phyloP scores from a whole-genome alignment of 345 rosid species.

The Conringia planisiliqua region DNA sequence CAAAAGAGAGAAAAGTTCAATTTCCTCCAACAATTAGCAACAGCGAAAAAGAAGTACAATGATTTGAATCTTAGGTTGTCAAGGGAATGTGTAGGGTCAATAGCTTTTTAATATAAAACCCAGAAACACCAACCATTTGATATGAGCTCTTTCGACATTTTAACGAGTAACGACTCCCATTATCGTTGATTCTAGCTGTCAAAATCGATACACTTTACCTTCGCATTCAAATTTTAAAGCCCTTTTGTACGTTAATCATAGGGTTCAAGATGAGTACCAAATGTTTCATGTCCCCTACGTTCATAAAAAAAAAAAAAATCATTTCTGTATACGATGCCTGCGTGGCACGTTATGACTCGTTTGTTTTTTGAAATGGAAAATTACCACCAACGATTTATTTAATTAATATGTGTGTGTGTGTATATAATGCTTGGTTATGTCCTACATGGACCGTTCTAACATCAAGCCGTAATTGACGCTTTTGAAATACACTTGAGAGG shows the following conservation, averaged over 20 bases:
- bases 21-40: background rate
- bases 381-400: background rate
- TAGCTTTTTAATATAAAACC: slow-evolving; percentile 15
- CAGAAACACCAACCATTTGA: background rate
- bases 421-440: background rate
- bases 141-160: background rate
- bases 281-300: background rate
- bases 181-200: slow-evolving; percentile 3
- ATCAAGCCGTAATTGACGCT: slow-evolving; percentile 36
- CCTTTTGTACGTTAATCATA: background rate
- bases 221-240: slow-evolving; percentile 3
- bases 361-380: background rate
- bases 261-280: background rate
- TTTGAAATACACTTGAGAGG: slow-evolving; percentile 10
- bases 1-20: background rate
- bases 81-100: slow-evolving; percentile 17
- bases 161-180: slow-evolving; percentile 21
- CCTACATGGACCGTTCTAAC: slow-evolving; percentile 23
- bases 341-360: background rate
- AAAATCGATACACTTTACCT: background rate
- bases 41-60: slow-evolving; percentile 8
- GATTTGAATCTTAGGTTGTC: slow-evolving; percentile 28
- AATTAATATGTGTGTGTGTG: background rate
- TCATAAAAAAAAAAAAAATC: background rate
- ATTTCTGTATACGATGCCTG: background rate